Conservation (phyloP, 371 early-diverging fungal species). For the Encephalitozoon romaleae region DNA sequence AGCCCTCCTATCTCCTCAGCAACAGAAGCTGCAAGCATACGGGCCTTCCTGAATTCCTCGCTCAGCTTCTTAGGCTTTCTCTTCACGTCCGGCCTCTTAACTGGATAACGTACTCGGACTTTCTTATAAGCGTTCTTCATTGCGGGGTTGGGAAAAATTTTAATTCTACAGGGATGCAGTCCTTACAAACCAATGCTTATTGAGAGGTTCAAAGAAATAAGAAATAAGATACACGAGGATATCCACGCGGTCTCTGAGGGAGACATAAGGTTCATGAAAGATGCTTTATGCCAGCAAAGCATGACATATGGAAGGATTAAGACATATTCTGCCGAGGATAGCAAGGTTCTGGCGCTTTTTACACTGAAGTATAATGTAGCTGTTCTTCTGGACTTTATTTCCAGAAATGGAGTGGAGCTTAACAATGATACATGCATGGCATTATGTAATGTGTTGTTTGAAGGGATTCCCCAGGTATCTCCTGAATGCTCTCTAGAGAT, state of each 20-base stretch:
- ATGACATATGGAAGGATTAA: constrained; percentile 28
- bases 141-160: constrained; percentile 8
- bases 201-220: constrained; percentile 38
- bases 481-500: constrained; percentile 18
- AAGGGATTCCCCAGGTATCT: neutral
- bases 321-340: constrained; percentile 33
- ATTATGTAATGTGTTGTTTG: constrained; percentile 25
- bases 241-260: neutral
- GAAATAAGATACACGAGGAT: constrained; percentile 21
- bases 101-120: neutral
- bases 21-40: constrained; percentile 51
- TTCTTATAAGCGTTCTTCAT: neutral
- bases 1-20: constrained; percentile 59
- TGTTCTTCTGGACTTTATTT: constrained; percentile 18
- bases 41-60: neutral
- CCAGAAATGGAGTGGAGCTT: constrained; percentile 14
- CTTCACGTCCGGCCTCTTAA: neutral
- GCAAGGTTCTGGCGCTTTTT: constrained; percentile 20
- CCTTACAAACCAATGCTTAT: constrained; percentile 4
- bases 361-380: constrained; percentile 37
- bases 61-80: constrained; percentile 20
- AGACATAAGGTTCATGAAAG: constrained; percentile 23
- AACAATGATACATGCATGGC: neutral
- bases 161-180: constrained; percentile 4
- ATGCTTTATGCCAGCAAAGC: neutral